Evolutionary conservation across 2,329 filamentous ascomycete species (phyloP).

Genomic region (Samsoniella hepiali): DNA sequence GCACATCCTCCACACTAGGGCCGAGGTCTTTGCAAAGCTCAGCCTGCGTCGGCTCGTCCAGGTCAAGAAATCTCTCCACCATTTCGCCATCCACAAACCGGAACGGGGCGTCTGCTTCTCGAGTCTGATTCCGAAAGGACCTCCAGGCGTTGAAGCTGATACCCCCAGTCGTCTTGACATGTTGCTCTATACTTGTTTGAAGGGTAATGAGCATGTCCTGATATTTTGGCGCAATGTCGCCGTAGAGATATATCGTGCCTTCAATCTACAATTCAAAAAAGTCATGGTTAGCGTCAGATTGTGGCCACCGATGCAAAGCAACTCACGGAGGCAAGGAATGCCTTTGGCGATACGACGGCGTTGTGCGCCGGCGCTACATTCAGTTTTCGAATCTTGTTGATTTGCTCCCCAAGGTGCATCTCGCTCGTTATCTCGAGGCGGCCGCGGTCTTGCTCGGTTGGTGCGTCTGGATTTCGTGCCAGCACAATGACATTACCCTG

Average conservation of each 20-base stretch:
- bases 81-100: slow-evolving; percentile 92
- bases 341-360: slow-evolving; percentile 71
- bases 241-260: slow-evolving; percentile 87
- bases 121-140: slow-evolving; percentile 72
- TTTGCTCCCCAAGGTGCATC: slow-evolving; percentile 85
- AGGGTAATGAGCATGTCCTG: slow-evolving; percentile 81
- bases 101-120: slow-evolving; percentile 72
- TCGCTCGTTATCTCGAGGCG: slow-evolving; percentile 73
- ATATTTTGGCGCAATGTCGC: slow-evolving; percentile 66
- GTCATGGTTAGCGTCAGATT: slow-evolving; percentile 23
- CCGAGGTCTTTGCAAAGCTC: slow-evolving; percentile 53
- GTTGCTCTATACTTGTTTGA: slow-evolving; percentile 66
- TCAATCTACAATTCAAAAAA: slow-evolving; percentile 59
- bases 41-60: slow-evolving; percentile 56
- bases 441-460: slow-evolving; percentile 69
- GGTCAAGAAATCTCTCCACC: slow-evolving; percentile 77
- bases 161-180: slow-evolving; percentile 66
- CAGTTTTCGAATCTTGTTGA: slow-evolving; percentile 80
- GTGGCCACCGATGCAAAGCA: background rate
- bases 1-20: slow-evolving; percentile 60
- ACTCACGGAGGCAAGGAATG: slow-evolving; percentile 84
- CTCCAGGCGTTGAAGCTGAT: slow-evolving; percentile 77
- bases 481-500: slow-evolving; percentile 85
- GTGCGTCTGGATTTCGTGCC: slow-evolving; percentile 67
- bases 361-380: slow-evolving; percentile 61